phyloP scores from a whole-genome alignment of 495 filamentous ascomycete species.

The Lophiostoma macrostomum region DNA sequence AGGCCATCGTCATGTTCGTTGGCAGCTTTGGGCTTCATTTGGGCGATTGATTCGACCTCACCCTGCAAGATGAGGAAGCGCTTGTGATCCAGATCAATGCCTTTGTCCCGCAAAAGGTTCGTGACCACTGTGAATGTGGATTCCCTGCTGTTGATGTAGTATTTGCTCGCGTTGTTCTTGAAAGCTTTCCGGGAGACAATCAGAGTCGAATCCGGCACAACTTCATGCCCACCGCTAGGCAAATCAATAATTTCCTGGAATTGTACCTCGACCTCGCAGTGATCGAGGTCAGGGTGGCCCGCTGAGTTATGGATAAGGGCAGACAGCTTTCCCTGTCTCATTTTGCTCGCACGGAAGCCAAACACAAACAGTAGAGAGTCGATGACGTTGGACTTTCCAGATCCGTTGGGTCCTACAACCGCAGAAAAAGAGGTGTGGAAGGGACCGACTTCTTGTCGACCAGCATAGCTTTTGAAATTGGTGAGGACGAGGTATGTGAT shows the following conservation, averaged over 20 bases:
- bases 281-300: slow-evolving; percentile 73
- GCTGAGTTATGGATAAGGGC: slow-evolving; percentile 96
- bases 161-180: slow-evolving; percentile 96
- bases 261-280: slow-evolving; percentile 92
- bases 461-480: slow-evolving; percentile 99
- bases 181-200: slow-evolving; percentile 90
- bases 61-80: slow-evolving; percentile 96
- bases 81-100: slow-evolving; percentile 96
- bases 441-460: slow-evolving; percentile 88
- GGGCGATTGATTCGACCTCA: slow-evolving; percentile 96
- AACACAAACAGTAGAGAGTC: slow-evolving; percentile 97
- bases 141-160: slow-evolving; percentile 86
- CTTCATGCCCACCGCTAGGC: slow-evolving; percentile 66
- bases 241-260: slow-evolving; percentile 92
- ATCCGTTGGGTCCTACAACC: slow-evolving; percentile 95
- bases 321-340: slow-evolving; percentile 98
- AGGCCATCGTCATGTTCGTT: slow-evolving; percentile 95
- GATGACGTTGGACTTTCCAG: slow-evolving; percentile 98
- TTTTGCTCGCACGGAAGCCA: slow-evolving; percentile 97
- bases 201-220: slow-evolving; percentile 77
- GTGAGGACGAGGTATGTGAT: slow-evolving; percentile 85
- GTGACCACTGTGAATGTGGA: slow-evolving; percentile 92
- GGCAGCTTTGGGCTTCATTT: slow-evolving; percentile 96
- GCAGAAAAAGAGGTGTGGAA: slow-evolving; percentile 99
- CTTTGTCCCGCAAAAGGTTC: slow-evolving; percentile 78